Conservation (phyloP, 306 rosid genomes). For the Macrotyloma uniflorum region DNA sequence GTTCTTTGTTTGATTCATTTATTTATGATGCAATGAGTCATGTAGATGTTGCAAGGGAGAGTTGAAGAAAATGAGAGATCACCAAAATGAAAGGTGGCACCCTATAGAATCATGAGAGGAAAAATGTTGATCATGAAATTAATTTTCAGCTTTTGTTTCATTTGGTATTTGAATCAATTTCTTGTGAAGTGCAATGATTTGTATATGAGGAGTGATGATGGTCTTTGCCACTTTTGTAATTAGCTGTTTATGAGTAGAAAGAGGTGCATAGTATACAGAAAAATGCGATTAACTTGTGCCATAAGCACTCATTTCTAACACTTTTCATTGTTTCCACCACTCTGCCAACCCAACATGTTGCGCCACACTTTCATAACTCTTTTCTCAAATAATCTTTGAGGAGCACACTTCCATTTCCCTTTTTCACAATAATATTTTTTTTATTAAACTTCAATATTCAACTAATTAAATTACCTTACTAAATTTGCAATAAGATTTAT, state of each 20-base stretch:
- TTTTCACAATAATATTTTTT: too few species aligned
- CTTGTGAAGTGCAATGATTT: conserved; percentile 45
- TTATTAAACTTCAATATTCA: too few species aligned
- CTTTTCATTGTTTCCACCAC: conserved; percentile 17
- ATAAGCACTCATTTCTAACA: conserved; percentile 33
- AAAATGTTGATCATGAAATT: conserved; percentile 22
- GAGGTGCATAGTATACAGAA: conserved; percentile 32
- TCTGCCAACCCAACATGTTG: neutral
- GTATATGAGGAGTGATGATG: conserved; percentile 18
- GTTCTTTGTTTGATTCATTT: conserved; percentile 39
- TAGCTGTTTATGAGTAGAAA: conserved; percentile 17
- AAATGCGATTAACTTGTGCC: conserved; percentile 41
- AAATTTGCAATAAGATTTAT: too few species aligned
- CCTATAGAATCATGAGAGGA: conserved; percentile 8
- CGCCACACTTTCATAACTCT: neutral
- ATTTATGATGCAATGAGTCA: conserved; percentile 30
- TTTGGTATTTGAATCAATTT: conserved; percentile 38
- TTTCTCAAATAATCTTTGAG: neutral
- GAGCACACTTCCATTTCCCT: neutral
- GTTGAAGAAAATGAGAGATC: neutral
- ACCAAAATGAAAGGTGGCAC: neutral
- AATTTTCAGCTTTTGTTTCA: conserved; percentile 31
- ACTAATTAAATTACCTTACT: too few species aligned
- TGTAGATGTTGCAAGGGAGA: conserved; percentile 16
- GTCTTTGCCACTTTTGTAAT: conserved; percentile 31